Evolutionary conservation across 176 grass and related monocot genomes (phyloP), one percentile per base, ranked within the genome.

Genomic region (Neostapfia colusana): DNA sequence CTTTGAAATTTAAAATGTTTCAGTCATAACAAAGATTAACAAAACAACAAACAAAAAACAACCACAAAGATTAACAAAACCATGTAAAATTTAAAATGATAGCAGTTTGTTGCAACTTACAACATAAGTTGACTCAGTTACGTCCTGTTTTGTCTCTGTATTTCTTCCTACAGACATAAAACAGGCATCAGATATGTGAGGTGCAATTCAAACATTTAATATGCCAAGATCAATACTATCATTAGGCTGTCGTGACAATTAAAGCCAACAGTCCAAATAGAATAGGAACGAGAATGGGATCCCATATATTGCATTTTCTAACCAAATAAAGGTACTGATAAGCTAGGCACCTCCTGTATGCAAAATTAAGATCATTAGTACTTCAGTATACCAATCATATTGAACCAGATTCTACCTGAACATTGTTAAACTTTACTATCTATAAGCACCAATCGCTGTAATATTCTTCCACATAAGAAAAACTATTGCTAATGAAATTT

Each of bases 111-210:
- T 66, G 59, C 18, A 61, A 85, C 87, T 89, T 85, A 89, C 82
- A 8, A 18, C 49, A 28, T 76, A 38, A 53, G 67, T 68, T 36
- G 78, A 54, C 27, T 62, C 78, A 38, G 73, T 59, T 16, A 73
- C 20, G 11, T 67, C 82, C 17, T 78, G 87, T 51, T 51, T 58
- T 37, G 83, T 69, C 2, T 86, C 54, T 8, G 41, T 65, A 57
- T 83, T 28, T 58, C 40, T 21, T 41, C 75, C 88, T 90, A 80
- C 38, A 79, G 41, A 15, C 63, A 85, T 63, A 46, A 70, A 74
- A 61, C 17, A 31, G 10, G 13, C 8, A 75, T 55, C 8, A 27
- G 27, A 79, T 63, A 10, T 45, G 53, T 6, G 68, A 63, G 27
- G 12, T 74, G 55, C 13, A 18, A 65, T 16, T 46, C 35, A 31